Evolutionary conservation across 495 filamentous ascomycete species (phyloP), one percentile per base, ranked within the genome.

Genomic region (Podospora sp.): DNA sequence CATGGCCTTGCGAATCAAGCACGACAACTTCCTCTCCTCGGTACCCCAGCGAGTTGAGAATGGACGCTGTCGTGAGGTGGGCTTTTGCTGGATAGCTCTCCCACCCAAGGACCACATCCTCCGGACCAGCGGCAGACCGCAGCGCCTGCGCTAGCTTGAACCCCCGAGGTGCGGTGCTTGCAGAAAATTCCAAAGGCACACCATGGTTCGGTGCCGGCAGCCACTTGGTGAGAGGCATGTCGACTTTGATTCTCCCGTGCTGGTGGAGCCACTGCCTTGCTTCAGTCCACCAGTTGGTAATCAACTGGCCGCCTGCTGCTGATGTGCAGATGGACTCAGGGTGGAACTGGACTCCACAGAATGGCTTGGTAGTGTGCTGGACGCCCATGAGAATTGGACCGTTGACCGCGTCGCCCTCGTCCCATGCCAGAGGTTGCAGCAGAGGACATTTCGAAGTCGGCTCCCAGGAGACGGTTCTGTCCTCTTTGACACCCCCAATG

Each of bases 241-340:
- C 20, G 5, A 2, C 8, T 3, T 11, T 22, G 21, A n/a, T 26
- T 12, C 52, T 55, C 20, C 52, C 52, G 8, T 14, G 52, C 14
- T 22, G 52, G 25, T 11, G n/a, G 14, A 55, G 52, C 52, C 52
- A 55, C 14, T 22, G 2, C 52, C n/a, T 55, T 26, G 52, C 52
- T 14, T 55, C 3, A 26, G 52, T 12, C 52, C 52, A 55, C 52
- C 52, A 55, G 25, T 55, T 55, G 21, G 52, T 6, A 22, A 55
- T 55, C 52, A 55, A 55, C 14, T 55, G 9, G 2, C 9, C 52
- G 2, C 52, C 52, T 55, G 52, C 52, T 55, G 52, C 52, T 2
- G 52, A 20, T 26, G 52, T 55, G 25, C 52, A 55, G 25, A 55
- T 55, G 7, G 52, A 55, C 52, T 55, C 52, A 11, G 52, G 52